phyloP scores from a whole-genome alignment of 202 grass and related monocot species.

The Alloteropsis angusta region DNA sequence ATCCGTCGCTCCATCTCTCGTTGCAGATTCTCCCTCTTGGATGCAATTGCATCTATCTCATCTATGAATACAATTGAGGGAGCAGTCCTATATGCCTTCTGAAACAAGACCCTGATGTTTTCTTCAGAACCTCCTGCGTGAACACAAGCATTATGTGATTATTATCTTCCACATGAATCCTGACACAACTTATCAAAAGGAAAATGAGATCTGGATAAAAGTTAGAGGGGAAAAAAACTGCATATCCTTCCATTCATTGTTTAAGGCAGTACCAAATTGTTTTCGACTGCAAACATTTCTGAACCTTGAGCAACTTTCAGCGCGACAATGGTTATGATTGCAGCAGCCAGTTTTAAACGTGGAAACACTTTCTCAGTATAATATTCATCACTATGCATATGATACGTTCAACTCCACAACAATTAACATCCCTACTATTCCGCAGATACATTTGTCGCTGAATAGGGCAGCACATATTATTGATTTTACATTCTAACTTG shows the following conservation, averaged over 20 bases:
- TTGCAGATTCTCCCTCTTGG: slow-evolving; percentile 85
- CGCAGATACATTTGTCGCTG: not conserved
- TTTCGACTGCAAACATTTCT: no score
- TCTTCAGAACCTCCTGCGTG: slow-evolving; percentile 73
- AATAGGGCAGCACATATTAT: not conserved
- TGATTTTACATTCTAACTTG: not conserved
- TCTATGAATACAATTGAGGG: slow-evolving; percentile 91
- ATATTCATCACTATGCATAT: no score
- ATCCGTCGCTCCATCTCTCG: slow-evolving; percentile 78
- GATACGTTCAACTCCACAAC: not conserved
- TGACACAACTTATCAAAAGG: no score
- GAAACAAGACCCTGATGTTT: slow-evolving; percentile 71
- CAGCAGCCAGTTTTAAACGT: no score
- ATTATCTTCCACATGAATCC: not conserved
- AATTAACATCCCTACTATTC: no score
- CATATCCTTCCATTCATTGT: not conserved
- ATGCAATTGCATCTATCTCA: slow-evolving; percentile 93
- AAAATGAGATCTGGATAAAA: not conserved
- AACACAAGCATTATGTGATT: not conserved
- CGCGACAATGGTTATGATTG: no score
- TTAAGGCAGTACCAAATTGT: not conserved
- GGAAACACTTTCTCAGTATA: no score
- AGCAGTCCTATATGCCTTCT: slow-evolving; percentile 74
- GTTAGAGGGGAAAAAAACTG: no score
- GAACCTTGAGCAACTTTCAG: no score